Evolutionary conservation across 331 rosid species (phyloP).

Genomic region (Cydonia oblonga): DNA sequence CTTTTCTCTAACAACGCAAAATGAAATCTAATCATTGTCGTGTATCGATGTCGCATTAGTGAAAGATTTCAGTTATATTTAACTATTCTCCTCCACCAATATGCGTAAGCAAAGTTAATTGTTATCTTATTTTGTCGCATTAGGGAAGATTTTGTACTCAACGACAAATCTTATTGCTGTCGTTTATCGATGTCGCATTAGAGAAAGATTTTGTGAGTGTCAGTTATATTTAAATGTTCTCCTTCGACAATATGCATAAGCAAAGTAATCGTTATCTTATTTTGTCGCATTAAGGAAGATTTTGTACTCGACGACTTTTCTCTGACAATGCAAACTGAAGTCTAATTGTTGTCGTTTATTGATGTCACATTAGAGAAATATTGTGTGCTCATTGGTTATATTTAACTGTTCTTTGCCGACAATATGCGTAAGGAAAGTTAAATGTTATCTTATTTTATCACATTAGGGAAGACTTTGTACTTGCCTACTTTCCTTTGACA

Average conservation of each 20-base stretch:
- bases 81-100: neutral
- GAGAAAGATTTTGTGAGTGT: neutral
- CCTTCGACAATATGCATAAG: neutral
- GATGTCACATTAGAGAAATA: neutral
- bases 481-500: too few species aligned
- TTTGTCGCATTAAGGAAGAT: neutral
- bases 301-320: neutral
- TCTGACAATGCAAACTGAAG: neutral
- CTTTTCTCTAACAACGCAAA: neutral
- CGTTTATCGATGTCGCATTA: neutral
- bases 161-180: too few species aligned
- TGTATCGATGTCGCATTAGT: neutral
- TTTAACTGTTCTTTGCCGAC: too few species aligned
- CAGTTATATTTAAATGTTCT: neutral
- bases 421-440: too few species aligned
- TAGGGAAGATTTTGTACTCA: neutral
- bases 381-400: neutral
- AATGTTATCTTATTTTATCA: too few species aligned
- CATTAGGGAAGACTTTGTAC: neutral
- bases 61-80: neutral
- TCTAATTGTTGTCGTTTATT: neutral
- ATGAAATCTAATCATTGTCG: neutral
- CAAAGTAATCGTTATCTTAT: neutral
- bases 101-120: neutral
- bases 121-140: neutral